These are phyloP conservation scores for Pichia heedii DNA, from an alignment of 805 yeast genomes.

Conservation along the genomic window DNA sequence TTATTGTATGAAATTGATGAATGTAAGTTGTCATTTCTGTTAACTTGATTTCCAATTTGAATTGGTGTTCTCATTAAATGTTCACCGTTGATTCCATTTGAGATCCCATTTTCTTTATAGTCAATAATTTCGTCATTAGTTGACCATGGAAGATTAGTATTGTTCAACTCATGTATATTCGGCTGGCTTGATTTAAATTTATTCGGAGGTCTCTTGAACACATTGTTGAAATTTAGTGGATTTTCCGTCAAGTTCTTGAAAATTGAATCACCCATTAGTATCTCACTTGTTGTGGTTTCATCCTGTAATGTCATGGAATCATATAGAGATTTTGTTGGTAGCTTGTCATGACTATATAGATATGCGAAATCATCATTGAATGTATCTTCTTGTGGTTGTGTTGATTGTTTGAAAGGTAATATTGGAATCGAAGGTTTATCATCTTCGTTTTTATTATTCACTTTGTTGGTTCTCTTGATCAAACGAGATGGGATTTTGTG, in stretches of 20 bases:
- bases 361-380: conserved; percentile 13
- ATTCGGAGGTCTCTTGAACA: conserved; percentile 31
- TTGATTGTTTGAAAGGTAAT: conserved; percentile 18
- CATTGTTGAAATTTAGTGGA: conserved; percentile 37
- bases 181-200: conserved; percentile 1
- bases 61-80: neutral
- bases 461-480: conserved; percentile 32
- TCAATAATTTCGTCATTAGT: neutral
- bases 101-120: neutral
- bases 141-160: conserved; percentile 1
- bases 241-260: conserved; percentile 31
- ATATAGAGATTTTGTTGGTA: conserved; percentile 42
- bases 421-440: conserved; percentile 16
- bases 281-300: conserved; percentile 25
- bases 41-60: too few species aligned
- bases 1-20: neutral
- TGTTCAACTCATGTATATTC: neutral
- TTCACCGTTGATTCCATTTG: neutral
- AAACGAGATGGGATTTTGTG: conserved; percentile 34
- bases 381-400: conserved; percentile 15
- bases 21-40: too few species aligned
- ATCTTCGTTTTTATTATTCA: conserved; percentile 11
- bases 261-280: conserved; percentile 19
- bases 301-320: conserved; percentile 38
- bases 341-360: conserved; percentile 28